Evolutionary conservation across 78 protist species (phyloP).

Genomic region (Corallochytrium limacisporum): DNA sequence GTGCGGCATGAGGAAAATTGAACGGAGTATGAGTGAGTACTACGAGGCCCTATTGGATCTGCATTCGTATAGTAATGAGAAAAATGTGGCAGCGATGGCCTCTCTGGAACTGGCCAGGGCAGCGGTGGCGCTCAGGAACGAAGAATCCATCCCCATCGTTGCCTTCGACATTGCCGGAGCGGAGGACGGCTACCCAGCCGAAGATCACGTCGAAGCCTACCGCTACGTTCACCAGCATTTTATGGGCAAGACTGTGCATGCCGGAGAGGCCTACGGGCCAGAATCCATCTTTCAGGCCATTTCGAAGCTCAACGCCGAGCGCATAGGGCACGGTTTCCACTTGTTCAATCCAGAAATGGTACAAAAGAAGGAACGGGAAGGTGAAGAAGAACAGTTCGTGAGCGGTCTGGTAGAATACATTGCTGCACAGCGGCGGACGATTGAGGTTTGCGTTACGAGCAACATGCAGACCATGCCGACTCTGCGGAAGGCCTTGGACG

Average conservation of each 20-base stretch:
- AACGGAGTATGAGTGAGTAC: background rate
- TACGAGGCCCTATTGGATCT: background rate
- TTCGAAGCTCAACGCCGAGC: background rate
- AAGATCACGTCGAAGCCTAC: conserved; percentile 4
- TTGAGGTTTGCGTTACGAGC: conserved; percentile 40
- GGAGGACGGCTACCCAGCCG: conserved; percentile 13
- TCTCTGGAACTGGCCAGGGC: conserved; percentile 5
- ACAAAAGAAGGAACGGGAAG: background rate
- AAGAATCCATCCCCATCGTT: conserved; percentile 1
- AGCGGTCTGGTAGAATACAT: background rate
- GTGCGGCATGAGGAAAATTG: conserved; percentile 5
- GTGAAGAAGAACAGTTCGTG: background rate
- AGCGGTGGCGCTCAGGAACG: conserved; percentile 3
- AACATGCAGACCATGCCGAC: conserved; percentile 37
- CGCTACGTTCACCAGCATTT: background rate
- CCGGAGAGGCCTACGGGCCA: conserved; percentile 18
- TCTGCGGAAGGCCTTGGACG: background rate
- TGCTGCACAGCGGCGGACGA: background rate
- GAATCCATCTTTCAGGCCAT: conserved; percentile 4
- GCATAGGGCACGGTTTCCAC: conserved; percentile 24
- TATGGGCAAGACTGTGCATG: conserved; percentile 11
- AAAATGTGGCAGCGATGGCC: background rate
- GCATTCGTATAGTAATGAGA: background rate
- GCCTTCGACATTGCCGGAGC: conserved; percentile 19
- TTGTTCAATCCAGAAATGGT: conserved; percentile 3